phyloP scores from a whole-genome alignment of 139 green algal genomes.

The Closterium sp. region DNA sequence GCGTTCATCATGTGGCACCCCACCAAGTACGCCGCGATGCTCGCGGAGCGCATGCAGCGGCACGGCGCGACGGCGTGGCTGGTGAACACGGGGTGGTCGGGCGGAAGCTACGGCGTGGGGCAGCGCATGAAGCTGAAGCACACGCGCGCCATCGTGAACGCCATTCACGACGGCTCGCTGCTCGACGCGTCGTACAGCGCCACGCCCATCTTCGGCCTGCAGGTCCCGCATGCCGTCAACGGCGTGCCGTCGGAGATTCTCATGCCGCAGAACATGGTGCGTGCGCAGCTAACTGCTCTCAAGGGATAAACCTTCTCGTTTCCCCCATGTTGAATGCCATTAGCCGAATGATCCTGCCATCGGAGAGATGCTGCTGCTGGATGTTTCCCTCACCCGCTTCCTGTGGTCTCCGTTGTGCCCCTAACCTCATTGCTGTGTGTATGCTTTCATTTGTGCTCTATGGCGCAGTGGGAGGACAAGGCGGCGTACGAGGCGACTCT shows the following conservation, averaged over 20 bases:
- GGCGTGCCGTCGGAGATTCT: slow-evolving; percentile 75
- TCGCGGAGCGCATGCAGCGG: slow-evolving; percentile 80
- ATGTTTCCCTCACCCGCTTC: neutral
- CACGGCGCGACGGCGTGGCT: slow-evolving; percentile 80
- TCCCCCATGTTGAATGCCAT: neutral
- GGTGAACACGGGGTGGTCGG: slow-evolving; percentile 87
- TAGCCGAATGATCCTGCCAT: neutral
- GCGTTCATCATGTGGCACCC: slow-evolving; percentile 79
- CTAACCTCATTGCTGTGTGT: neutral
- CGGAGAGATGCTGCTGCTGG: neutral
- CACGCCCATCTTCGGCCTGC: slow-evolving; percentile 80
- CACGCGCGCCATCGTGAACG: slow-evolving; percentile 93
- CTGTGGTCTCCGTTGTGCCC: neutral
- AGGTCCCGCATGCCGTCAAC: slow-evolving; percentile 63
- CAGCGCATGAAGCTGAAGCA: slow-evolving; percentile 56
- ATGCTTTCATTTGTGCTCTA: neutral
- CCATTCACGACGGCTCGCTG: slow-evolving; percentile 87
- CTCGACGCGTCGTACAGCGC: slow-evolving; percentile 54
- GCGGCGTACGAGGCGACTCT: slow-evolving; percentile 24
- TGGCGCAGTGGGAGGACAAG: slow-evolving; percentile 42
- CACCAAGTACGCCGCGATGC: slow-evolving; percentile 85
- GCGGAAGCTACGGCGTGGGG: slow-evolving; percentile 42
- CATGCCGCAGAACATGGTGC: slow-evolving; percentile 30
- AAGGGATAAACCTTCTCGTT: too few relatives aligned
- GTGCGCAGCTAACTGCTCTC: neutral